Evolutionary conservation across 163 green algal genomes (phyloP).

Genomic region (Volvox carteri): DNA sequence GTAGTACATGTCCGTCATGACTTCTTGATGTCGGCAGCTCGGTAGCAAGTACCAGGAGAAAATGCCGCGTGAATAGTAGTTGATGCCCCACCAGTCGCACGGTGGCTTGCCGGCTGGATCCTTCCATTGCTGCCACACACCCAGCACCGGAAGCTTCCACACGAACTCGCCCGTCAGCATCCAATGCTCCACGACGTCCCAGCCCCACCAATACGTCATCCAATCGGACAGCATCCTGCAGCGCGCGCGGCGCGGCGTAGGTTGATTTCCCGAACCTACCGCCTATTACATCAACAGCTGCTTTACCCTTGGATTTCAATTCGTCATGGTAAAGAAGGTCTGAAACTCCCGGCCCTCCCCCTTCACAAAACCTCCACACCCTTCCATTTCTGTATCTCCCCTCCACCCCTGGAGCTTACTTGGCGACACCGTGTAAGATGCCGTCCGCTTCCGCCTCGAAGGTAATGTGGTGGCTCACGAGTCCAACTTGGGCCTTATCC

Average conservation of each 20-base stretch:
- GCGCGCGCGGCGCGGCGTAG: too few relatives aligned
- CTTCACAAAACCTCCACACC: background rate
- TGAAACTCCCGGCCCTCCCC: too few relatives aligned
- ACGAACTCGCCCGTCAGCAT: constrained; percentile 81
- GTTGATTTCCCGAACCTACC: too few relatives aligned
- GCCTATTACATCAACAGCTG: too few relatives aligned
- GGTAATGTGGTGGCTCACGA: constrained; percentile 82
- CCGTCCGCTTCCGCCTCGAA: constrained; percentile 60
- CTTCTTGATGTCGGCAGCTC: constrained; percentile 69
- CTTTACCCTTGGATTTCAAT: too few relatives aligned
- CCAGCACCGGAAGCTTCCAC: constrained; percentile 73
- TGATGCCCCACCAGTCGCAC: constrained; percentile 87
- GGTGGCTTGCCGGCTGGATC: constrained; percentile 63
- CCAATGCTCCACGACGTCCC: constrained; percentile 82
- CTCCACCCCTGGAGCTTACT: constrained; percentile 61
- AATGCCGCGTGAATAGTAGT: constrained; percentile 83
- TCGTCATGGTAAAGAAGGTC: too few relatives aligned
- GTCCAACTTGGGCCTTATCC: constrained; percentile 66
- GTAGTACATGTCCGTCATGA: constrained; percentile 94
- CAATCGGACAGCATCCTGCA: constrained; percentile 59
- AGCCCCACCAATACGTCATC: constrained; percentile 84
- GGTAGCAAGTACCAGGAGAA: constrained; percentile 71
- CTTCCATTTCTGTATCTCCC: too few relatives aligned
- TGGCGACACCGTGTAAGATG: constrained; percentile 56
- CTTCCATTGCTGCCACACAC: constrained; percentile 50